These are phyloP conservation scores for Gentiana macrophylla DNA, from an alignment of 257 asterid genomes.

Conservation along the genomic window DNA sequence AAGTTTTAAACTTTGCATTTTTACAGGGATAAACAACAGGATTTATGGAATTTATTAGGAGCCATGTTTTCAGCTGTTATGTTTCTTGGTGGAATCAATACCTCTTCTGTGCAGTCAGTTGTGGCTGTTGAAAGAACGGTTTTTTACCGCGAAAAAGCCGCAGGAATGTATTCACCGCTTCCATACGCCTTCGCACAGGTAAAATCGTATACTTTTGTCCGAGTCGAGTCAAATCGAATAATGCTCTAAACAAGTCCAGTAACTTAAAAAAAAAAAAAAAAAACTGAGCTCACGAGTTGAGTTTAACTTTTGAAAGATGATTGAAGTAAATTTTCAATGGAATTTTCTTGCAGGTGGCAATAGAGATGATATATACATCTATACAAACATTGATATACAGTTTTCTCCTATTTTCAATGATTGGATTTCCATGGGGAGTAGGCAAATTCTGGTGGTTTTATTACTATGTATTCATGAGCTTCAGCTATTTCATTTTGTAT, in stretches of 20 bases:
- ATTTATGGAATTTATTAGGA: slow-evolving; percentile 18
- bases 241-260: neutral
- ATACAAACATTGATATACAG: slow-evolving; percentile 62
- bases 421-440: slow-evolving; percentile 56
- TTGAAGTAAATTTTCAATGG: no score
- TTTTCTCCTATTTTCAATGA: slow-evolving; percentile 70
- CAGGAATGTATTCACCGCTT: slow-evolving; percentile 11
- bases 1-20: neutral
- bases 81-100: slow-evolving; percentile 22
- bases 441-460: slow-evolving; percentile 64
- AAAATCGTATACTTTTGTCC: neutral
- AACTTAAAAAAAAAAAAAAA: no score
- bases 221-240: neutral
- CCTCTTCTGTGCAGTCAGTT: slow-evolving; percentile 22
- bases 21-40: slow-evolving; percentile 18
- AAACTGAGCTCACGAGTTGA: no score
- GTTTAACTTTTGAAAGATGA: neutral
- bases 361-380: slow-evolving; percentile 46
- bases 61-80: slow-evolving; percentile 22
- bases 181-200: slow-evolving; percentile 20
- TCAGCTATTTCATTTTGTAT: slow-evolving; percentile 63
- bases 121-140: slow-evolving; percentile 21
- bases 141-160: slow-evolving; percentile 13
- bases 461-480: slow-evolving; percentile 65
- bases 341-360: slow-evolving; percentile 40